Percentiles rank a stretch among this genome's conserved stretches.
Evolutionary conservation across 768 basidiomycete species (phyloP).

Genomic region (Crassisporium funariophilum): DNA sequence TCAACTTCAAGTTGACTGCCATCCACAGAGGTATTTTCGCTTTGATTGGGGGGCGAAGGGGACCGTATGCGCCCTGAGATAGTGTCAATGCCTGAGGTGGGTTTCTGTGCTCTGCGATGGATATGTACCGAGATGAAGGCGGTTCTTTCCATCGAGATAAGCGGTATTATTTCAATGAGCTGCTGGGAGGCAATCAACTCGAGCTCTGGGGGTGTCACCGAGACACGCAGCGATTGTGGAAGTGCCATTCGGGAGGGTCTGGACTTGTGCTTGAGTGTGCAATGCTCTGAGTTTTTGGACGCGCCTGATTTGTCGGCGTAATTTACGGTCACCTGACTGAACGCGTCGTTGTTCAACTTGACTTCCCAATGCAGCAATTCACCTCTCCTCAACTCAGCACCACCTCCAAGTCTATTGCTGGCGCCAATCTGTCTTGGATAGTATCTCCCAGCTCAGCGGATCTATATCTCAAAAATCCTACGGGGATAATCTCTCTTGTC

Average conservation of each 20-base stretch:
- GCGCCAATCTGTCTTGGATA: too few species aligned
- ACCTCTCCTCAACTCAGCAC: too few species aligned
- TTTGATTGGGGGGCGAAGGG: slow-evolving; percentile 85
- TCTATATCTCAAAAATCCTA: too few species aligned
- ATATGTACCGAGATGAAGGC: slow-evolving; percentile 82
- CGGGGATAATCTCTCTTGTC: too few species aligned
- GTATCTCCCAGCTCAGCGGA: too few species aligned
- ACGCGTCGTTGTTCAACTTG: background rate
- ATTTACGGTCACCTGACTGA: background rate
- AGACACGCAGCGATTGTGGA: slow-evolving; percentile 66
- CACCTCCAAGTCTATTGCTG: too few species aligned
- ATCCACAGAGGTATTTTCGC: slow-evolving; percentile 94
- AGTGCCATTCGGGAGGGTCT: slow-evolving; percentile 62
- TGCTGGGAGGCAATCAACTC: slow-evolving; percentile 88
- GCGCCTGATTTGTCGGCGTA: too few species aligned
- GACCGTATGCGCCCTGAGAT: slow-evolving; percentile 86
- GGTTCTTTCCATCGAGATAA: slow-evolving; percentile 89
- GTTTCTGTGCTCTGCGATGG: slow-evolving; percentile 8
- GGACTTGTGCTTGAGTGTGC: background rate
- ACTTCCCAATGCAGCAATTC: background rate
- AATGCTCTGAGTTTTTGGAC: too few species aligned
- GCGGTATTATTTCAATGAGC: slow-evolving; percentile 81
- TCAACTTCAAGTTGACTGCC: slow-evolving; percentile 89
- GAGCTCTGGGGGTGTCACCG: slow-evolving; percentile 82
- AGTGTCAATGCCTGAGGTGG: slow-evolving; percentile 22